Evolutionary conservation across 2,329 filamentous ascomycete species (phyloP).

Genomic region (Lachnellula subtilissima): DNA sequence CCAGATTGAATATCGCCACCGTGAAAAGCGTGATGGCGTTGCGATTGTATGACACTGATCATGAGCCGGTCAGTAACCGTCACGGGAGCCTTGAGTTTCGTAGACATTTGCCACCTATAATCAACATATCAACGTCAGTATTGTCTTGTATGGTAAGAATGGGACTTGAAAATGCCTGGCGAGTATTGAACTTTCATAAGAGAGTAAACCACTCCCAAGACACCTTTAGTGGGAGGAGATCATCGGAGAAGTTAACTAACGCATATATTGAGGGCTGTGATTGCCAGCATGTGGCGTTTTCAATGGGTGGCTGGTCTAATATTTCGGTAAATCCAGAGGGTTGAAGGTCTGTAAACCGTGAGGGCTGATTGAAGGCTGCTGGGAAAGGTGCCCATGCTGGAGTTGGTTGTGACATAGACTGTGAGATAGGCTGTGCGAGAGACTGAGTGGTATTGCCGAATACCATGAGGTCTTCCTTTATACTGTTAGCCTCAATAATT

Average conservation of each 20-base stretch:
- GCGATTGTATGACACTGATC: conserved; percentile 25
- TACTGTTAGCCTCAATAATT: not conserved
- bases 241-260: too few relatives aligned
- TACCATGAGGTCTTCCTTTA: conserved; percentile 17
- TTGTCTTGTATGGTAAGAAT: too few relatives aligned
- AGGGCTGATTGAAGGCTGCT: conserved; percentile 24
- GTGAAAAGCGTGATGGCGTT: conserved; percentile 23
- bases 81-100: conserved; percentile 27
- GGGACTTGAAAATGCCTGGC: too few relatives aligned
- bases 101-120: conserved; percentile 25
- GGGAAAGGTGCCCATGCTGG: conserved; percentile 27
- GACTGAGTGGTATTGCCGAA: conserved; percentile 17
- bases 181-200: too few relatives aligned
- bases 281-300: conserved; percentile 24
- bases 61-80: conserved; percentile 28
- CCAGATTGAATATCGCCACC: conserved; percentile 17
- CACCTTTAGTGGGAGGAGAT: too few relatives aligned
- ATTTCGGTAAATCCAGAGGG: conserved; percentile 22
- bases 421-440: conserved; percentile 16
- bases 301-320: conserved; percentile 16
- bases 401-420: conserved; percentile 16
- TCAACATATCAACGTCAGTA: too few relatives aligned
- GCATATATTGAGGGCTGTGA: conserved; percentile 28
- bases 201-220: too few relatives aligned
- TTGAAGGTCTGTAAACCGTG: conserved; percentile 23